Base-by-base conservation (phyloP, 2,329 filamentous ascomycete genomes). In the Colletotrichum ledebouriae region DNA sequence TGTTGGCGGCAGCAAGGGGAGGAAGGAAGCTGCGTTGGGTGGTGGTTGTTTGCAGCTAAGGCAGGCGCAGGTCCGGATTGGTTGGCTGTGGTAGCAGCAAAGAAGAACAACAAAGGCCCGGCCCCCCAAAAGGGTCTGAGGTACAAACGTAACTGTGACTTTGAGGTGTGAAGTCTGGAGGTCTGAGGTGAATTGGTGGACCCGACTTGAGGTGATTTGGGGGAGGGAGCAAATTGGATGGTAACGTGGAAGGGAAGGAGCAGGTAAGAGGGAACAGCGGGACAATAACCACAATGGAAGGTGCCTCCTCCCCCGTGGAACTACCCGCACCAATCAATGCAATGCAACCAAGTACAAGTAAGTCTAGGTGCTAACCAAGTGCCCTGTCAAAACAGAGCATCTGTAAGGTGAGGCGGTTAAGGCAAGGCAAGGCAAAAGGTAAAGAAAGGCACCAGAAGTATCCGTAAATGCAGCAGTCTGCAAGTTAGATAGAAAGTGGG, bases 41-140 rank as follows among this genome's bases (percentile, higher is more conserved):
- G 53, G 47, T 65, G 46, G 47, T 65, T 64, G 49, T 55, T 57
- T 56, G 55, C 55, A 12, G 66, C 17, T 59, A 39, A 29, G 29
- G 29, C 29, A 29, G 29, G 29, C 29, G 29, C 29, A 29, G 47
- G 15, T 47, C 37, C 34, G 37, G 39, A 33, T 34, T 46, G 37
- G 42, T 9, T 29, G 29, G 29, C 29, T 25, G 11, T 39, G 37
- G 6, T 39, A 12, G 37, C 37, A 39, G 37, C 37, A 39, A 39
- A 39, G 12, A 39, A 39, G 37, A 15, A 39, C 13, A 39, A 39
- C 37, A 39, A 39, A 61, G 46, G 47, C 59, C 22, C 34, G 37
- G 2, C 37, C 37, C 37, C 37, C 25, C 4, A 29, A 29, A 29
- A 39, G 10, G 37, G 37, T 39, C 37, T 6, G 25, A 29, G 25